Evolutionary conservation across 805 yeast genomes (phyloP), one percentile per base, ranked within the genome.

Genomic region (Yarrowia sp.): DNA sequence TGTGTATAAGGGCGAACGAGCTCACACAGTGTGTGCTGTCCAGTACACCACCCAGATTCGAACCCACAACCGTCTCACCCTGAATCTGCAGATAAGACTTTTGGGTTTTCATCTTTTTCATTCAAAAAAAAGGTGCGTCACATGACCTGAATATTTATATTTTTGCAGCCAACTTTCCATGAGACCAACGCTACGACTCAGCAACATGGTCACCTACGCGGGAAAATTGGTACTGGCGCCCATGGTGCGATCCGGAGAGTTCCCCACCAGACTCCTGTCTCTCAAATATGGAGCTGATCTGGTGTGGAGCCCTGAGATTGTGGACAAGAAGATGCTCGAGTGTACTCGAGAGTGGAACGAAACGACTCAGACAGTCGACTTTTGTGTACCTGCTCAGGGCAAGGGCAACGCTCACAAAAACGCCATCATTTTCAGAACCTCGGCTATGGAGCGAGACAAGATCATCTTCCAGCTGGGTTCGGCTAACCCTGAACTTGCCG

Each of bases 271-370:
- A 65, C 80, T 93, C 8, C 74, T 92, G 68, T 87, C 97, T 0
- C 79, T 95, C 28, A 83, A 83, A 68, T 81, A 90, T 73, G 98
- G 97, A 2, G 97, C 97, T 0, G 98, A 95, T 75, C 78, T 93
- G 53, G 98, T 95, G 5, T 95, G 99, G 99, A 85, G 87, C 42
- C 99, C 99, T 0, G 99, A 95, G 74, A 88, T 92, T 67, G 84
- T 95, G 22, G 99, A 95, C 74, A 89, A 87, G 74, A 92, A 91
- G 74, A 75, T 95, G 41, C 72, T 92, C 22, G 83, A 84, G 28
- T 90, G 96, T 72, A 81, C 81, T 36, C 80, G 98, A 68, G 77
- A 80, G 0, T 81, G 78, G 36, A 92, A 92, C 74, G 78, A 75
- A 0, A 75, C 74, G 22, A 70, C 75, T 43, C 65, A 69, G 33